Conservation (phyloP, 139 green algal genomes). For the Dunaliella primolecta region DNA sequence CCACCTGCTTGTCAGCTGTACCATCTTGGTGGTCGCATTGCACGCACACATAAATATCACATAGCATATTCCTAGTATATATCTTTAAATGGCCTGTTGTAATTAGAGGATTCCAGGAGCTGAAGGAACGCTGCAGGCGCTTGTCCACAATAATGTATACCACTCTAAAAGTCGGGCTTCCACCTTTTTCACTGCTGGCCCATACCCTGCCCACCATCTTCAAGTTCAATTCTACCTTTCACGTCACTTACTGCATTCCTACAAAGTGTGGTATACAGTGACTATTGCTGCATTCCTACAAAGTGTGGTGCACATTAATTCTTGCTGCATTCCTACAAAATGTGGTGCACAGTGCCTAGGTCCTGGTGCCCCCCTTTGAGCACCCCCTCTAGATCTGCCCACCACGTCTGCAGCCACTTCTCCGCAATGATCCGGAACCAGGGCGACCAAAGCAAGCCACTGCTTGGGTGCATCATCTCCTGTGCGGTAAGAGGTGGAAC, state of each 20-base stretch:
- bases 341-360: constrained; percentile 13
- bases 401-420: constrained; percentile 85
- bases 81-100: too few species aligned
- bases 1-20: too few species aligned
- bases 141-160: neutral
- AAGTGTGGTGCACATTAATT: constrained; percentile 3
- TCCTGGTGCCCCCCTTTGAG: neutral
- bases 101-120: too few species aligned
- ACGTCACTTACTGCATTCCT: neutral
- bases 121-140: too few species aligned
- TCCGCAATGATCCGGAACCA: constrained; percentile 95
- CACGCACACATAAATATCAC: too few species aligned
- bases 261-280: constrained; percentile 13
- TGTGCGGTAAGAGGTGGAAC: too few species aligned
- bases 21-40: too few species aligned
- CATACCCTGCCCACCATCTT: neutral
- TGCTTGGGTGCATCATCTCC: constrained; percentile 65
- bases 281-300: neutral
- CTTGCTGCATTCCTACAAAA: neutral
- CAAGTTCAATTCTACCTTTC: neutral
- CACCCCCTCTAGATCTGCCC: constrained; percentile 57
- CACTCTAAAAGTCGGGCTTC: neutral
- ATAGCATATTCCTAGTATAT: too few species aligned
- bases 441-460: constrained; percentile 76
- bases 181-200: neutral